Base-by-base conservation (phyloP, 441 rosid species). In the Manihot esculenta region DNA sequence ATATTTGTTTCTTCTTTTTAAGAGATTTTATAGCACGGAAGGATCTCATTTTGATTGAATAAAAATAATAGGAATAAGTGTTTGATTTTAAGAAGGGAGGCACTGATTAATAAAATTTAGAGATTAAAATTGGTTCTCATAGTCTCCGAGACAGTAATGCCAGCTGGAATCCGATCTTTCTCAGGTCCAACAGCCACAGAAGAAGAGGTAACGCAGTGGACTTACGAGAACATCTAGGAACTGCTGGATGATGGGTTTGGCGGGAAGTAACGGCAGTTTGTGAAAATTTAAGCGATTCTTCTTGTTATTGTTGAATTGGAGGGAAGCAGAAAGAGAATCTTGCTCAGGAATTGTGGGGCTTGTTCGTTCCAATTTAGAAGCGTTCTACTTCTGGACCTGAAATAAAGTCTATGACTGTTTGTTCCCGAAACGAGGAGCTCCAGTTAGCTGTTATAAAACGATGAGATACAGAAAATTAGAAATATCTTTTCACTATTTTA, bases 91-190 rank as follows among this genome's bases (percentile, higher is more conserved):
- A n/a, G n/a, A n/a, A n/a, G n/a, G n/a, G n/a, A n/a, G n/a, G n/a
- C 10, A 20, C 58, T 20, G 10, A 44, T 47, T 33, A 35, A 42
- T 30, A 10, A 71, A 61, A 64, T 58, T 51, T 24, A 60, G 69
- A 21, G 23, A 35, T 33, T 86, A 75, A 96, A 87, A 77, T 90
- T 84, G 70, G 95, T 83, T 71, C 83, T 87, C 62, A 50, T 69
- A 59, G 81, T 83, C 85, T 88, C 96, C 0, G 79, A 80, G 71
- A 91, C 89, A 59, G 51, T 74, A 60, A 94, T 77, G 14, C 85
- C 88, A 62, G 97, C 98, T 1, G 94, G 96, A 68, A 93, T 94
- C 76, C 69, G 72, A 66, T 91, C 96, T 48, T 68, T 78, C 61
- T 79, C 88, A 17, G 80, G 30, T 17, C 72, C 85, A 1, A 66